A percentile compares a stretch with the other conserved stretches of the same genome.
phyloP scores from a whole-genome alignment of 2,329 filamentous ascomycete genomes.

The Fusarium agapanthi region DNA sequence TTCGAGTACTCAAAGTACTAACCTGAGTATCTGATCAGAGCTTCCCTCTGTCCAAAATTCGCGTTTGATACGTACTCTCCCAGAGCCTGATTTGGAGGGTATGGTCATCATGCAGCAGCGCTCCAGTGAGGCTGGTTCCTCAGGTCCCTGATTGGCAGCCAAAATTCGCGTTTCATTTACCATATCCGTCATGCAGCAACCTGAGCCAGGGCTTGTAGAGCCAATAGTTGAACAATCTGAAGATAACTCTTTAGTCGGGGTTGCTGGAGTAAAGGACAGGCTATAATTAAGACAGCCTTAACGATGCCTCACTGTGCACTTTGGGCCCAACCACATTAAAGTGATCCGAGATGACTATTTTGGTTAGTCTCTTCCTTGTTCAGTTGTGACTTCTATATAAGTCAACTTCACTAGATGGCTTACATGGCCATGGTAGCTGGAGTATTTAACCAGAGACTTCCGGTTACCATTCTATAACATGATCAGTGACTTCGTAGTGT shows the following conservation, averaged over 20 bases:
- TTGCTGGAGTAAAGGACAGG: no score
- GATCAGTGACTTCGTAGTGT: neutral
- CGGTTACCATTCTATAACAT: accelerated
- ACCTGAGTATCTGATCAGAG: no score
- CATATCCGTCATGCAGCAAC: accelerated
- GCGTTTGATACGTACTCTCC: neutral
- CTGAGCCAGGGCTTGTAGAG: accelerated
- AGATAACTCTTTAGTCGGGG: no score
- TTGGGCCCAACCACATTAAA: no score
- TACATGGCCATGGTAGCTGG: neutral
- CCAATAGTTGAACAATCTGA: no score
- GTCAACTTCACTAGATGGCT: accelerated
- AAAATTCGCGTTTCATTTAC: neutral
- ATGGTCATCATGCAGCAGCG: neutral
- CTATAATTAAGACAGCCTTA: no score
- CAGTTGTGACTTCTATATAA: accelerated
- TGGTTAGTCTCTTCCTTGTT: no score
- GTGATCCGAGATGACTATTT: no score
- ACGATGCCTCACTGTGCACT: neutral
- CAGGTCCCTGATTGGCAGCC: neutral
- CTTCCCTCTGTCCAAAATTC: neutral
- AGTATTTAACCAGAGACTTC: accelerated
- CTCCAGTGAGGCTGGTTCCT: neutral
- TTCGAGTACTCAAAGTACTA: neutral
- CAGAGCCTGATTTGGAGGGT: neutral